These are phyloP conservation scores for Porodaedalea pini DNA, from an alignment of 1,284 basidiomycete genomes.

Conservation along the genomic window DNA sequence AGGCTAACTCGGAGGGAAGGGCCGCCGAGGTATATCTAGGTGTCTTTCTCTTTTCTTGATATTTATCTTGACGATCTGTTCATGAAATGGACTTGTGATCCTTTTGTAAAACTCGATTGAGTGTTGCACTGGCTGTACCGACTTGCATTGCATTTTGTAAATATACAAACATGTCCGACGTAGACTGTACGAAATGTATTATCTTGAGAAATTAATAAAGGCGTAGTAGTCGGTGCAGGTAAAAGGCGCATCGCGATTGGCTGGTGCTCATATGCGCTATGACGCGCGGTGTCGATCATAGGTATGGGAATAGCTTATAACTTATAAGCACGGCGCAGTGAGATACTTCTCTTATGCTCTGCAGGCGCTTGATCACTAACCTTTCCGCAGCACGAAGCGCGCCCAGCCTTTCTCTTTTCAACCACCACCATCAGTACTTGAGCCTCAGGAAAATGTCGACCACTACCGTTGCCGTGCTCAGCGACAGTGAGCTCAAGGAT, in stretches of 20 bases:
- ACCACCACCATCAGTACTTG: not conserved
- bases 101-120: not conserved
- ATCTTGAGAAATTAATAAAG: not conserved
- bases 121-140: slow-evolving; percentile 7
- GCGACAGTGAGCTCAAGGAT: slow-evolving; percentile 65
- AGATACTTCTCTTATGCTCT: not conserved
- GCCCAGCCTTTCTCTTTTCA: not conserved
- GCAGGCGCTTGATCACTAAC: not conserved
- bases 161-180: too few species aligned
- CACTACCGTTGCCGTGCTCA: slow-evolving; percentile 63
- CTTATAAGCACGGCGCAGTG: not conserved
- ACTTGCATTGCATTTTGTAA: not conserved
- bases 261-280: not conserved
- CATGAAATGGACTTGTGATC: not conserved
- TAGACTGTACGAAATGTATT: not conserved
- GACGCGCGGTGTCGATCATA: not conserved
- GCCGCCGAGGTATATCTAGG: not conserved
- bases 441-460: slow-evolving; percentile 33
- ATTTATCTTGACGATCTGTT: slow-evolving; percentile 3
- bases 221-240: not conserved
- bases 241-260: slow-evolving; percentile 12
- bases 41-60: not conserved
- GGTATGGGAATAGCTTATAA: not conserved
- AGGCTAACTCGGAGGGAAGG: not conserved
- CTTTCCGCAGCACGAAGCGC: not conserved